These are phyloP conservation scores for Sporothrix protearum DNA, from an alignment of 2,329 filamentous ascomycete species.

Conservation along the genomic window DNA sequence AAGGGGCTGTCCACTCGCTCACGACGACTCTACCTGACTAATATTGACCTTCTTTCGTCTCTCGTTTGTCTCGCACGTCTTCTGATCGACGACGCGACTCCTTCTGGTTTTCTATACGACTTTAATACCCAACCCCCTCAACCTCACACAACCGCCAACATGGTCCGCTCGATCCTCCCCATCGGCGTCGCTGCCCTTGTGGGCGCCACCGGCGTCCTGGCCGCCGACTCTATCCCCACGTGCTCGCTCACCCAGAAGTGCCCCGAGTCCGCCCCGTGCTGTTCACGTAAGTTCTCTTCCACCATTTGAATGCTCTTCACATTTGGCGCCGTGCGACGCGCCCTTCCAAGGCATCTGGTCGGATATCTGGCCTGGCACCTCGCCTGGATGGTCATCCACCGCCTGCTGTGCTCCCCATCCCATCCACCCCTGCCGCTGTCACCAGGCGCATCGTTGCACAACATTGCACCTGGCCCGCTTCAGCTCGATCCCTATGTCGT, in stretches of 20 bases:
- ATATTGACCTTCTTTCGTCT: conserved; percentile 7
- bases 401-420: conserved; percentile 9
- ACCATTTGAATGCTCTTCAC: too few relatives aligned
- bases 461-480: background rate
- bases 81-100: conserved; percentile 8
- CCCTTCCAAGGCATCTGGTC: background rate
- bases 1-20: conserved; percentile 9
- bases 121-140: background rate
- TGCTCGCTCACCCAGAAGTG: conserved; percentile 59
- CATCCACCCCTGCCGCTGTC: background rate
- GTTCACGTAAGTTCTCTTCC: conserved; percentile 62
- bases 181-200: conserved; percentile 41
- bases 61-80: background rate
- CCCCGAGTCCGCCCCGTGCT: conserved; percentile 69
- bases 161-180: conserved; percentile 34
- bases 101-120: background rate
- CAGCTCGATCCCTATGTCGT: background rate
- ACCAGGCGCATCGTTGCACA: conserved; percentile 9
- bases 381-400: background rate
- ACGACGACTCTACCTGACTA: background rate
- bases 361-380: background rate
- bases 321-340: background rate
- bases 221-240: conserved; percentile 35
- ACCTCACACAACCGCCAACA: conserved; percentile 25
- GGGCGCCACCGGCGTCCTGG: conserved; percentile 40